A percentile compares a stretch with the other conserved stretches of the same genome.
phyloP scores from a whole-genome alignment of 805 yeast species.

The Monosporozyma aquatica region DNA sequence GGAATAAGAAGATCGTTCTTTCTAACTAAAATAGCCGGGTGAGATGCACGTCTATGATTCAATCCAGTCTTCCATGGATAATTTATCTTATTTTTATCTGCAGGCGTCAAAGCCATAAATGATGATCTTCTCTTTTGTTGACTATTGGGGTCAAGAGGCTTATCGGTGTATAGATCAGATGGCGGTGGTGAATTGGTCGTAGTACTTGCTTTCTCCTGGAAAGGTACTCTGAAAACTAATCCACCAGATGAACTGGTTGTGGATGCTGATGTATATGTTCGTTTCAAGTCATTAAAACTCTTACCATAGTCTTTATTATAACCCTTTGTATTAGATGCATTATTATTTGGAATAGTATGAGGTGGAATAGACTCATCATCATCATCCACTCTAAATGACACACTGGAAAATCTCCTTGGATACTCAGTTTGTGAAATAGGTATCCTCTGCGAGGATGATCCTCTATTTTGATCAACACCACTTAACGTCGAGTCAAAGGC shows the following conservation, averaged over 20 bases:
- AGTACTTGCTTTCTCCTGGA: conserved; percentile 40
- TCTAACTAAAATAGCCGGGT: conserved; percentile 5
- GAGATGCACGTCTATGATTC: conserved; percentile 9
- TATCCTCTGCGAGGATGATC: background rate
- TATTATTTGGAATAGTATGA: conserved; percentile 5
- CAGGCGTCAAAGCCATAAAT: conserved; percentile 10
- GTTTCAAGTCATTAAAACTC: conserved; percentile 1
- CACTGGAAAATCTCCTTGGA: background rate
- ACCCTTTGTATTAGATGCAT: background rate
- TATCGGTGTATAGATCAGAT: background rate
- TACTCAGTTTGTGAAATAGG: background rate
- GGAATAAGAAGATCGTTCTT: background rate
- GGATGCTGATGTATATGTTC: conserved; percentile 11
- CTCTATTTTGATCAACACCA: background rate
- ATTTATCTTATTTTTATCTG: background rate
- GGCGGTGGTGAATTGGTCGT: background rate
- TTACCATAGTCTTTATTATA: background rate
- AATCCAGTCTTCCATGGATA: background rate
- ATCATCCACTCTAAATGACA: conserved; percentile 6
- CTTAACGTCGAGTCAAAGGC: too few species aligned
- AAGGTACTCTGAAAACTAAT: conserved; percentile 54
- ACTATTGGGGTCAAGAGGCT: background rate
- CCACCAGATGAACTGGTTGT: conserved; percentile 29
- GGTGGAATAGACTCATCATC: conserved; percentile 15
- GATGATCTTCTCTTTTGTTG: conserved; percentile 18